Evolutionary conservation across 306 rosid genomes (phyloP), one percentile per base, ranked within the genome.

Genomic region (Quercus variabilis): DNA sequence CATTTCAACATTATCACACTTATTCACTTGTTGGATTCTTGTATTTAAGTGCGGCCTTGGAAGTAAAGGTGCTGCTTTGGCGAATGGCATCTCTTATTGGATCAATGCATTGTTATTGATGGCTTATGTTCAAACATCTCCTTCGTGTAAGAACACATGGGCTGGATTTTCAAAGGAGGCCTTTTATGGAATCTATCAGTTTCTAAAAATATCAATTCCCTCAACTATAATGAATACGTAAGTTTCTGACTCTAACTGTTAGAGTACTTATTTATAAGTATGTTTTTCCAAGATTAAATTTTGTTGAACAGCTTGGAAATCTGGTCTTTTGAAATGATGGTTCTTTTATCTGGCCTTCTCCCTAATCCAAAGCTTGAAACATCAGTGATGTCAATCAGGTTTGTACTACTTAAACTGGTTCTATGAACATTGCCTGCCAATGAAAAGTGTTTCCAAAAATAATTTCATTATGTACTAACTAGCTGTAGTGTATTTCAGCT

Each of bases 221-320:
- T 86, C 87, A 8, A 83, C 87, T 23, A n/a, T 74, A 51, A 86
- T 86, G 90, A n/a, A 81, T 54, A 71, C 74, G 90, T 83, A 64
- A 21, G 10, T 26, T 20, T 43, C 33, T 38, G 17, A 57, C n/a
- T 3, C 46, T 41, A 41, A 41, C 46, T 41, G 46, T 41, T 8
- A 41, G 8, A 41, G 46, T 2, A 41, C 46, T 41, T 8, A 38
- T 38, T 38, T 38, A 41, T 41, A 41, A 41, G 46, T 8, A 41
- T 41, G 46, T 41, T 41, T 41, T 41, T 41, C 46, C 46, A 1
- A 41, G 46, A 49, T 3, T 76, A 11, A 4, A 54, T 18, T 13
- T 79, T 33, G 19, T 3, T 3, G 25, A 70, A 35, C 81, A 81
- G 85, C 31, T 81, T 76, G 69, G 85, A 81, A 62, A 71, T 60